Conservation (phyloP, 2,329 filamentous ascomycete species). For the Neobulgaria alba region DNA sequence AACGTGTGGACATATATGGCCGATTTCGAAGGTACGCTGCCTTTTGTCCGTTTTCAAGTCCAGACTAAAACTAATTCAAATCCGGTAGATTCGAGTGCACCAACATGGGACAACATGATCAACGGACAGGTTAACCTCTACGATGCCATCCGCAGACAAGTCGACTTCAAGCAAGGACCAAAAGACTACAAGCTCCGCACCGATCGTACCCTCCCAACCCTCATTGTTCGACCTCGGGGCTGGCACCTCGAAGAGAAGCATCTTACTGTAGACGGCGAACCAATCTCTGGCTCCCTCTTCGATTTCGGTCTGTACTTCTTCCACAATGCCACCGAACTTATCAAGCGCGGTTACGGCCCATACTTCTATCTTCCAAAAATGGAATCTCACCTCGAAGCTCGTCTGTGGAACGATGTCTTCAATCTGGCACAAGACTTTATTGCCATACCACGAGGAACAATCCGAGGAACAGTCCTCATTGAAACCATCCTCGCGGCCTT, state of each 20-base stretch:
- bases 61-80: constrained; percentile 5
- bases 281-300: constrained; percentile 86
- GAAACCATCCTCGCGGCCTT: constrained; percentile 97
- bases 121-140: constrained; percentile 97
- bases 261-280: constrained; percentile 88
- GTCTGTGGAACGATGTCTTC: constrained; percentile 97
- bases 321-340: constrained; percentile 88
- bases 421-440: constrained; percentile 92
- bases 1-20: constrained; percentile 99
- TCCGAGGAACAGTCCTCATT: constrained; percentile 90
- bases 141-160: constrained; percentile 85
- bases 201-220: constrained; percentile 75
- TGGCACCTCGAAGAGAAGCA: constrained; percentile 99
- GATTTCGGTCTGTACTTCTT: constrained; percentile 99
- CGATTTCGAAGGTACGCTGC: constrained; percentile 78
- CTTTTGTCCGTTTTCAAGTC: background rate
- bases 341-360: constrained; percentile 75
- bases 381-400: constrained; percentile 94
- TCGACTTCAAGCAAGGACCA: constrained; percentile 90
- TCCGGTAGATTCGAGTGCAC: constrained; percentile 76
- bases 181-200: constrained; percentile 98
- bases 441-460: constrained; percentile 81
- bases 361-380: constrained; percentile 99
- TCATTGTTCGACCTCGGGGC: constrained; percentile 89
- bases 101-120: constrained; percentile 99